Base-by-base conservation (phyloP, 345 rosid genomes). In the Brassica nigra region DNA sequence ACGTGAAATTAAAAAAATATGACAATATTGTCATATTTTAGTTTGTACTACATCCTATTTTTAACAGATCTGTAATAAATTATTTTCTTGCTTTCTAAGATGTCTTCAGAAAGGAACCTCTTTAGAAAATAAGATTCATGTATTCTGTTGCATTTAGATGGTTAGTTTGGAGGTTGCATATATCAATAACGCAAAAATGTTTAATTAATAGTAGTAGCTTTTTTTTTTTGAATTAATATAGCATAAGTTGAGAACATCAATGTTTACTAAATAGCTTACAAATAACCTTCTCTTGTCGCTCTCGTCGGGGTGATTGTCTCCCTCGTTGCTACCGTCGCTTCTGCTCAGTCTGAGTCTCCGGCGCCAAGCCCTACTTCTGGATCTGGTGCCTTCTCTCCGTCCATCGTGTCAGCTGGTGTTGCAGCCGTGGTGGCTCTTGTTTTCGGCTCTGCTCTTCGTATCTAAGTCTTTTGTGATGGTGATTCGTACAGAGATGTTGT, bases 281-380 rank as follows among this genome's bases (percentile, higher is more conserved):
- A 23, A 23, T 23, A 23, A 23, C 27, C 27, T 23, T 23, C 27
- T 23, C 27, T 79, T n/a, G 63, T 81, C 36, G 78, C 84, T 73
- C 37, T 83, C 69, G 80, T 84, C 75, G 74, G 80, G 0, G 68
- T 79, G 23, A 42, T 86, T 33, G 5, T 86, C 61, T 84, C 84
- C 33, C 77, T 80, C 23, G 36, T 83, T 12, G 86, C 88, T n/a
- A 65, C 84, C 34, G 67, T 81, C 3, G 84, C 86, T 16, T 54
- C 87, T 0, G 90, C 84, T 58, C 89, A 87, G 5, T 84, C 83
- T 0, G 85, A 81, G 3, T 71, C 94, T 15, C 92, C 94, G 2
- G 91, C 97, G 0, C 91, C 92, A 0, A 77, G 85, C 31, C 93
- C 93, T 2, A 6, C 52, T 5, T 84, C 94, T 14, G 89, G 86